Conservation (phyloP, 352 stramenopile genomes). For the Globisporangium carolinianum region DNA sequence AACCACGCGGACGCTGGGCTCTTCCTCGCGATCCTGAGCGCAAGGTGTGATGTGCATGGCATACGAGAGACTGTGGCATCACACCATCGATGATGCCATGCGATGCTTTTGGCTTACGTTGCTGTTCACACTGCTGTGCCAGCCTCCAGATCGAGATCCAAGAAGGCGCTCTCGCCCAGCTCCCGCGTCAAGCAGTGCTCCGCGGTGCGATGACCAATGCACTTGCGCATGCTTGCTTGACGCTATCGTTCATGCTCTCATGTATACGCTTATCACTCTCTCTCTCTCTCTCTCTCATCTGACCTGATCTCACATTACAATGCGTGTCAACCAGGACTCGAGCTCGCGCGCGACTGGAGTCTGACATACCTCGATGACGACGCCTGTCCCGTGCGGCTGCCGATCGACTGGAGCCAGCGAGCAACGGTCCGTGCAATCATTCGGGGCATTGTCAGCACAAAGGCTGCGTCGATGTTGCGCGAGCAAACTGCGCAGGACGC, state of each 20-base stretch:
- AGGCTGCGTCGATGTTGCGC: constrained; percentile 14
- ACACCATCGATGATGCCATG: too few species aligned
- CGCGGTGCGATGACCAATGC: constrained; percentile 15
- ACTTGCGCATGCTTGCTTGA: neutral
- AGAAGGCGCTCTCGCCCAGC: constrained; percentile 20
- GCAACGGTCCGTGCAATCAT: constrained; percentile 30
- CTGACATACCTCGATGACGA: constrained; percentile 35
- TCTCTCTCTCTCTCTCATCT: neutral
- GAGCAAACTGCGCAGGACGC: constrained; percentile 10
- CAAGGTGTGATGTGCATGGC: constrained; percentile 11
- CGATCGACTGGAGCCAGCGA: constrained; percentile 39
- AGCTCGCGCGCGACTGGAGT: constrained; percentile 39
- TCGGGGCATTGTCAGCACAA: constrained; percentile 34
- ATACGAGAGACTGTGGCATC: too few species aligned
- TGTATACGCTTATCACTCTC: too few species aligned
- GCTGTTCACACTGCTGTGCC: neutral
- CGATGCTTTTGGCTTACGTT: neutral
- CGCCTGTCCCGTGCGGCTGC: constrained; percentile 30
- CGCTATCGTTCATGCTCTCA: too few species aligned
- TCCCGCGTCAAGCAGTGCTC: constrained; percentile 20
- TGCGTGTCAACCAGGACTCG: constrained; percentile 21
- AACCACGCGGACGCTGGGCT: constrained; percentile 37
- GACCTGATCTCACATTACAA: neutral
- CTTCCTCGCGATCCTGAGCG: constrained; percentile 29
- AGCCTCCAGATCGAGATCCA: constrained; percentile 41